Conservation (phyloP, 345 rosid species). For the Ceriops zippeliana region DNA sequence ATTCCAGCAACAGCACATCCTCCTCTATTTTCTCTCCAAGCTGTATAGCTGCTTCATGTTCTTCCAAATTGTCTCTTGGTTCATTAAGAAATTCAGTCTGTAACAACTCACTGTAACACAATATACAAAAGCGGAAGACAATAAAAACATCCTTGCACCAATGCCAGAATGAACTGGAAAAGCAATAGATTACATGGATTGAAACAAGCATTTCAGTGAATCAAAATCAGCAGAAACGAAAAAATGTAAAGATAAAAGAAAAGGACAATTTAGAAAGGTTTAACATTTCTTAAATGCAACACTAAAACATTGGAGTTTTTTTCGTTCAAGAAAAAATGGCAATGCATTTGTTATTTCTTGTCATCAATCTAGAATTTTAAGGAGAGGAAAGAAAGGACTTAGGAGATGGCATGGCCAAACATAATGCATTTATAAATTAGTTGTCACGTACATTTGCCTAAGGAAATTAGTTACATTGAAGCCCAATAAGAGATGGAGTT, state of each 20-base stretch:
- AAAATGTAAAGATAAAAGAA: background rate
- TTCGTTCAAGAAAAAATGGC: too few relatives aligned
- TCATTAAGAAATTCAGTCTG: constrained; percentile 80
- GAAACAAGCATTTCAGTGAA: background rate
- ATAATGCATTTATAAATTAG: too few relatives aligned
- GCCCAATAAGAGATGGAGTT: too few relatives aligned
- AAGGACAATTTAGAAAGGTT: background rate
- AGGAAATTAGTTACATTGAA: too few relatives aligned
- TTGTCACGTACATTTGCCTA: too few relatives aligned
- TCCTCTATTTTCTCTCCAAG: constrained; percentile 77
- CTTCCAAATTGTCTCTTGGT: constrained; percentile 67
- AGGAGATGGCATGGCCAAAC: too few relatives aligned
- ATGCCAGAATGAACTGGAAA: background rate
- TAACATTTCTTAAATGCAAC: background rate
- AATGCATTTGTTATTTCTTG: too few relatives aligned
- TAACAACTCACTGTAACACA: constrained; percentile 64
- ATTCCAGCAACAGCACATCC: constrained; percentile 81
- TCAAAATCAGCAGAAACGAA: background rate
- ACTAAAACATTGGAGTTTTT: background rate
- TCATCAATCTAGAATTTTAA: background rate
- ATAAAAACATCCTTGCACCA: background rate
- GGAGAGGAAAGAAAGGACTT: too few relatives aligned
- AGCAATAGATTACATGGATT: background rate
- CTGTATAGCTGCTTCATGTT: constrained; percentile 79
- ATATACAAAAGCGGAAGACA: background rate